phyloP scores from a whole-genome alignment of 2,329 filamentous ascomycete genomes.

The Monosporascus sp. region DNA sequence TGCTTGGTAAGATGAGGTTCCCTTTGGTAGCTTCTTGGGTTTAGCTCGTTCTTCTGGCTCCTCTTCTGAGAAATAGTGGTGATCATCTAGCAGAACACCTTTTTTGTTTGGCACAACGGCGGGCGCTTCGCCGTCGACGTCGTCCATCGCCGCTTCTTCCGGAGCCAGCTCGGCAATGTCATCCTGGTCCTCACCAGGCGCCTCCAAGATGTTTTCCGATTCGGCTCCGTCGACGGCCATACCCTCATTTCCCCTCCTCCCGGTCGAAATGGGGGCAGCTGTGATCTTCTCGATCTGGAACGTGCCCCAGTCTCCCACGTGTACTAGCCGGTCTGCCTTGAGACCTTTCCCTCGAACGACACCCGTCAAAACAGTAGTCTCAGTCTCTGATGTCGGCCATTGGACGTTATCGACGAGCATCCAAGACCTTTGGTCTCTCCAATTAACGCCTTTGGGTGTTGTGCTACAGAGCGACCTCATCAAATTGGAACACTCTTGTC shows the following conservation, averaged over 20 bases:
- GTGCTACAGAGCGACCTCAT: constrained; percentile 88
- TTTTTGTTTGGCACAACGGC: constrained; percentile 56
- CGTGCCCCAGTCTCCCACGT: constrained; percentile 89
- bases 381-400: constrained; percentile 57
- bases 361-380: constrained; percentile 73
- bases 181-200: constrained; percentile 74
- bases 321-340: constrained; percentile 84
- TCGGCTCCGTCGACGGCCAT: constrained; percentile 62
- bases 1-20: constrained; percentile 89
- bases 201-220: constrained; percentile 56
- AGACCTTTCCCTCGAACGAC: constrained; percentile 79
- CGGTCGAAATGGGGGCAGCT: constrained; percentile 61
- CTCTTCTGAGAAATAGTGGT: constrained; percentile 96
- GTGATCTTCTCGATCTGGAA: constrained; percentile 90
- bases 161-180: constrained; percentile 79
- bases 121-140: constrained; percentile 36
- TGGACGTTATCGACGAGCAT: constrained; percentile 81
- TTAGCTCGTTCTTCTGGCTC: constrained; percentile 55
- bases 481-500: constrained; percentile 86
- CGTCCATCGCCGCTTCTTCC: constrained; percentile 71
- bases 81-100: constrained; percentile 89
- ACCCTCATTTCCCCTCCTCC: constrained; percentile 56
- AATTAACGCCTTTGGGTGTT: constrained; percentile 87
- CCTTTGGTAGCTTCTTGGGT: constrained; percentile 76
- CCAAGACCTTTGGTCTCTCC: constrained; percentile 94